A percentile compares a stretch with the other conserved stretches of the same genome.
These are phyloP conservation scores for Geranium brycei DNA, from an alignment of 345 rosid genomes.

Conservation along the genomic window DNA sequence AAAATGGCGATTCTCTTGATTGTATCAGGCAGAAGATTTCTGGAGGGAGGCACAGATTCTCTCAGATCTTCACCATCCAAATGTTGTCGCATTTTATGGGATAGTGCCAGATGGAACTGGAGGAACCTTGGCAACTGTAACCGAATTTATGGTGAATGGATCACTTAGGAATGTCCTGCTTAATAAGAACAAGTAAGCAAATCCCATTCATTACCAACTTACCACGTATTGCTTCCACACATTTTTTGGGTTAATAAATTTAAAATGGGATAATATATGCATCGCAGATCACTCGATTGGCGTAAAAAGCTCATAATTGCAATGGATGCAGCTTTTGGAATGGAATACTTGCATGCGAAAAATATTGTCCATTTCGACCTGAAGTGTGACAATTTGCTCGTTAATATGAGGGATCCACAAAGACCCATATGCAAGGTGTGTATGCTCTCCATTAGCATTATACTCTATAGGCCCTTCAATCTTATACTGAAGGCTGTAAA, in stretches of 20 bases:
- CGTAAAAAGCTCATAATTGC: slow-evolving; percentile 65
- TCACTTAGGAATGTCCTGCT: slow-evolving; percentile 64
- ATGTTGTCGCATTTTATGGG: slow-evolving; percentile 83
- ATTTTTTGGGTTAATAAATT: background rate
- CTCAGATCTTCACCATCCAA: slow-evolving; percentile 89
- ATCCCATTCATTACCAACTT: background rate
- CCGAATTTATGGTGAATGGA: slow-evolving; percentile 87
- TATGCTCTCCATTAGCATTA: background rate
- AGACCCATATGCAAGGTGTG: slow-evolving; percentile 84
- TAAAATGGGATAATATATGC: background rate
- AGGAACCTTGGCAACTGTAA: slow-evolving; percentile 76
- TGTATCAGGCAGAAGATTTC: slow-evolving; percentile 53
- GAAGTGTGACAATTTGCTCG: slow-evolving; percentile 88
- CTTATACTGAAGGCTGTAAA: background rate
- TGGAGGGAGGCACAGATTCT: slow-evolving; percentile 89
- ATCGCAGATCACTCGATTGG: slow-evolving; percentile 50
- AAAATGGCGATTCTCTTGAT: background rate
- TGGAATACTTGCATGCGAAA: slow-evolving; percentile 84
- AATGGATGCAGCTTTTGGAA: slow-evolving; percentile 89
- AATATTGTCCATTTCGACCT: slow-evolving; percentile 85
- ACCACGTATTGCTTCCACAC: background rate
- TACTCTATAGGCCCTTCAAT: background rate
- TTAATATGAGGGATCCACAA: slow-evolving; percentile 74
- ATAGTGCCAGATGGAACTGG: slow-evolving; percentile 86
- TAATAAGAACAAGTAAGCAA: slow-evolving; percentile 49